These are phyloP conservation scores for Afroboletus lepidellus DNA, from an alignment of 1,284 basidiomycete species.

Conservation along the genomic window DNA sequence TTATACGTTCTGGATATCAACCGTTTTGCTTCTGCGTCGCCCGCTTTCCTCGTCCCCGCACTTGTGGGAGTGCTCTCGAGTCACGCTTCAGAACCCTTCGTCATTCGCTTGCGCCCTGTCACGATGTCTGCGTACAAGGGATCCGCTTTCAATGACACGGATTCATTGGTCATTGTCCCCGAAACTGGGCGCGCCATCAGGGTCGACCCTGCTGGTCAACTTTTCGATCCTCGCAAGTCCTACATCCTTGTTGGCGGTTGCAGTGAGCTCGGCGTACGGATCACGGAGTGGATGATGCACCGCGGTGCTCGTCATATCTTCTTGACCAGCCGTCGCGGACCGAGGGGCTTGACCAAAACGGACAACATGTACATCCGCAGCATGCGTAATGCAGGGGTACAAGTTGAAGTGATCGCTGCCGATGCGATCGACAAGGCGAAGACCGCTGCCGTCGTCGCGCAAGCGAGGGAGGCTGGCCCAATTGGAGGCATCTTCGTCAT, in stretches of 20 bases:
- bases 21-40: slow-evolving; percentile 17
- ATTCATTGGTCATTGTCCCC: slow-evolving; percentile 20
- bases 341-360: slow-evolving; percentile 23
- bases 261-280: slow-evolving; percentile 33
- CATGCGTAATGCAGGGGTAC: slow-evolving; percentile 20
- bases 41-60: slow-evolving; percentile 11
- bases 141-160: not conserved
- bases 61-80: slow-evolving; percentile 15
- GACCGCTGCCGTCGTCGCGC: slow-evolving; percentile 22
- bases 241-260: slow-evolving; percentile 34
- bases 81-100: slow-evolving; percentile 18
- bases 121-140: slow-evolving; percentile 11
- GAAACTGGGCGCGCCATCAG: slow-evolving; percentile 4
- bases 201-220: slow-evolving; percentile 26
- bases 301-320: slow-evolving; percentile 32
- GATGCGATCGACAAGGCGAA: slow-evolving; percentile 21
- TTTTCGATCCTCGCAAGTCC: slow-evolving; percentile 32
- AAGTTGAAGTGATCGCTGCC: slow-evolving; percentile 28
- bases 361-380: slow-evolving; percentile 29
- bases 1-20: slow-evolving; percentile 19
- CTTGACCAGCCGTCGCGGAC: slow-evolving; percentile 34
- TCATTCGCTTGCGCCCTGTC: slow-evolving; percentile 9
- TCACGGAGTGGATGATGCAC: slow-evolving; percentile 32
- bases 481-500: slow-evolving; percentile 33
- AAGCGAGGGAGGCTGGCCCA: slow-evolving; percentile 16